These are phyloP conservation scores for Mrakiaceae sp. DNA, from an alignment of 1,284 basidiomycete species.

Conservation along the genomic window DNA sequence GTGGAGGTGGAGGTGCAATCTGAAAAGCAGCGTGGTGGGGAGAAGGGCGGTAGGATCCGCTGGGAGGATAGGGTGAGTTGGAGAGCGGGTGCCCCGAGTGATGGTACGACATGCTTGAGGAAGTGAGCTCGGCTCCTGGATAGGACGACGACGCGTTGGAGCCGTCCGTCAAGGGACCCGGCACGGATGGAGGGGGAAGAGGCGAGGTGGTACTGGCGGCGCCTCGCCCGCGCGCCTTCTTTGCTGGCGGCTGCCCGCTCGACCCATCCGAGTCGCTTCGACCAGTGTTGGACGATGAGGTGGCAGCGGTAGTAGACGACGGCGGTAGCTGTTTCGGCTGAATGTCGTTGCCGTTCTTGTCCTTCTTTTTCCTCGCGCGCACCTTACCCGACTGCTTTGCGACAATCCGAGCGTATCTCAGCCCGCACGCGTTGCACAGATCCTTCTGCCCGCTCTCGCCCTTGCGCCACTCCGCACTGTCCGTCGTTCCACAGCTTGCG, in stretches of 20 bases:
- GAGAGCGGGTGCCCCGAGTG: no score
- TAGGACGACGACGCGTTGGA: no score
- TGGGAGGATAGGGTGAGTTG: no score
- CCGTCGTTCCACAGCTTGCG: constrained; percentile 11
- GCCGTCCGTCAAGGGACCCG: no score
- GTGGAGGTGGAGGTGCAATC: no score
- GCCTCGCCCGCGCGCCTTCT: not conserved
- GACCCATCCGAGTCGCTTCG: not conserved
- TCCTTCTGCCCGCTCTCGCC: constrained; percentile 15
- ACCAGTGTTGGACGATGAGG: not conserved
- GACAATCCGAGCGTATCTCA: constrained; percentile 14
- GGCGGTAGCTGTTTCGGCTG: not conserved
- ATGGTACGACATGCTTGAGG: no score
- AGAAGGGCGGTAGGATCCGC: no score
- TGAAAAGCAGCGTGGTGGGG: no score
- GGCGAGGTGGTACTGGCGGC: no score
- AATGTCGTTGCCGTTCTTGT: not conserved
- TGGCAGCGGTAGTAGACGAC: not conserved
- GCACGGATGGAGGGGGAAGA: no score
- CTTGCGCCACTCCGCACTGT: constrained; percentile 18
- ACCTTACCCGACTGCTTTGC: constrained; percentile 14
- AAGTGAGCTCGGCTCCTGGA: no score
- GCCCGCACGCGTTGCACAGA: constrained; percentile 18
- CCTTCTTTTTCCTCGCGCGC: constrained; percentile 11
- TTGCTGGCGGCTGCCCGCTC: not conserved